Conservation (phyloP, 2,329 filamentous ascomycete genomes). For the Penicillium sp. region DNA sequence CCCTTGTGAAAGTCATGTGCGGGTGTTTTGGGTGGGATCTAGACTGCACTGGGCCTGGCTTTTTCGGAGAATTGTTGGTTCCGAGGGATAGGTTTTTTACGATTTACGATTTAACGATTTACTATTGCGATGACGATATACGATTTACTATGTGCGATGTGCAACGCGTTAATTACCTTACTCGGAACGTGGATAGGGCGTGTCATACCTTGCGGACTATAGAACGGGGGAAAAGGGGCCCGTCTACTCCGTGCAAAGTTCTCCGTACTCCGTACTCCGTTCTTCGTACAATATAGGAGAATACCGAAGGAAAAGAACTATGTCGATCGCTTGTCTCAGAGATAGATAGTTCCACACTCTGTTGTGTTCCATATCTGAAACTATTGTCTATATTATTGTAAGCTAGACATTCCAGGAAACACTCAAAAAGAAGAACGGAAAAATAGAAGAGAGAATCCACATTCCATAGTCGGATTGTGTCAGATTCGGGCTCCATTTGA, state of each 20-base stretch:
- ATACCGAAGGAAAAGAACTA: neutral
- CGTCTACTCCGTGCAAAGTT: neutral
- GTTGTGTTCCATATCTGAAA: constrained; percentile 11
- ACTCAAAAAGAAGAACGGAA: neutral
- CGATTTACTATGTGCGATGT: neutral
- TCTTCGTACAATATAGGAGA: neutral
- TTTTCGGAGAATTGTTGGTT: neutral
- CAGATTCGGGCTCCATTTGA: neutral
- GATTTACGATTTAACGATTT: no score
- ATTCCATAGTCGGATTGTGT: neutral
- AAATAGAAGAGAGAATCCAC: neutral
- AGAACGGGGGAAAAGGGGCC: neutral
- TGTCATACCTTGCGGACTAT: neutral
- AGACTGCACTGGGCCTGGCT: neutral
- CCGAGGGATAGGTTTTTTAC: neutral
- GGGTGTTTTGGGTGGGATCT: neutral
- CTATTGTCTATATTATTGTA: constrained; percentile 8
- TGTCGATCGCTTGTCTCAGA: constrained; percentile 10
- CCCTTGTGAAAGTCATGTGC: constrained; percentile 5
- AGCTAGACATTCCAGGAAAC: neutral
- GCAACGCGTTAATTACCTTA: neutral
- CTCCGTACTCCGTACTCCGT: no score
- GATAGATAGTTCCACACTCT: neutral
- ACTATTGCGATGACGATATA: no score
- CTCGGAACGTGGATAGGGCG: neutral